Evolutionary conservation across 2,329 filamentous ascomycete species (phyloP).

Genomic region (Elsinoe fawcettii): DNA sequence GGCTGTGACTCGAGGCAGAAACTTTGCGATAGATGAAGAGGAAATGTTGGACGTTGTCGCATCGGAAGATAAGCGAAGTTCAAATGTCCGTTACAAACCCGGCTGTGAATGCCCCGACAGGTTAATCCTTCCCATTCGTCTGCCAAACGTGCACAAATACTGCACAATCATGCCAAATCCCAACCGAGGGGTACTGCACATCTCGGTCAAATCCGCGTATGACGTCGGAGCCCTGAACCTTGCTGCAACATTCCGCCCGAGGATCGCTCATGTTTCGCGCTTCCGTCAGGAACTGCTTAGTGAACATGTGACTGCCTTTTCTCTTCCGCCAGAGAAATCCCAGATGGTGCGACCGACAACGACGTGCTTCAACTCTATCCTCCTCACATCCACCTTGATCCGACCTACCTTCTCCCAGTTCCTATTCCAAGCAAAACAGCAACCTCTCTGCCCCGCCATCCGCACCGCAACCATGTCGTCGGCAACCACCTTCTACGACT

Average conservation of each 20-base stretch:
- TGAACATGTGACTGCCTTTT: conserved; percentile 8
- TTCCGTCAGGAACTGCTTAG: not conserved
- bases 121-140: not conserved
- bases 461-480: conserved; percentile 50
- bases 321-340: not conserved
- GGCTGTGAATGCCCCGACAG: not conserved
- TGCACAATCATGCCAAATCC: not conserved
- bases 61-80: not conserved
- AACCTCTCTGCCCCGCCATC: not conserved
- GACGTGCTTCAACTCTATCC: conserved; percentile 2
- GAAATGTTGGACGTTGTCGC: not conserved
- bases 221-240: not conserved
- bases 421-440: not conserved
- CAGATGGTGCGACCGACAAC: conserved; percentile 11
- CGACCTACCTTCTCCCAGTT: not conserved
- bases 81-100: not conserved
- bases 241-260: conserved; percentile 9
- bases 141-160: not conserved
- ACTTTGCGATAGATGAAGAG: not conserved
- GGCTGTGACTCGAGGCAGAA: not conserved
- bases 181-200: not conserved
- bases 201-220: conserved; percentile 7
- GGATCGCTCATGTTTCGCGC: conserved; percentile 11
- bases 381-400: not conserved
- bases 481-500: conserved; percentile 70